Percentiles rank a stretch among this genome's conserved stretches.
Evolutionary conservation across 768 basidiomycete genomes (phyloP).

Genomic region (Kwoniella sp.): DNA sequence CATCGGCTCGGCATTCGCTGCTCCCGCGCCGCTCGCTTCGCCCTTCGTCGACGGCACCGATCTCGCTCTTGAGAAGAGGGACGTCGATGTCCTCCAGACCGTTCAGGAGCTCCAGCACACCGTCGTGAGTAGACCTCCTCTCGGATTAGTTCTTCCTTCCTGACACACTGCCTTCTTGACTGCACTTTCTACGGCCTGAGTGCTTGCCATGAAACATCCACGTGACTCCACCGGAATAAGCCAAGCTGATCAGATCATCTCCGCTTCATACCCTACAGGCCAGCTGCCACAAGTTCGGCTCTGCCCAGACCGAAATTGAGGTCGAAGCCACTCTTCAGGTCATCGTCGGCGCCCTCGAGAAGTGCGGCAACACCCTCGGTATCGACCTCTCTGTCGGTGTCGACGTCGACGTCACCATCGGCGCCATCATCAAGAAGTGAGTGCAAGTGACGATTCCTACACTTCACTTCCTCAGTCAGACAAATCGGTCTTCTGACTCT

Average conservation of each 20-base stretch:
- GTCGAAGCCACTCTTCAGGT: conserved; percentile 15
- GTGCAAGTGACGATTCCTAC: neutral
- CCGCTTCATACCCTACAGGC: neutral
- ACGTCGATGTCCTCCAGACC: conserved; percentile 19
- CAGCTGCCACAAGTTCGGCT: conserved; percentile 6
- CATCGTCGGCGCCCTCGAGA: conserved; percentile 23
- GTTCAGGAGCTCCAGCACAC: conserved; percentile 17
- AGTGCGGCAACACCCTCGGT: conserved; percentile 19
- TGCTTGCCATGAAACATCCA: no score
- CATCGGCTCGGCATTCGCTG: conserved; percentile 24
- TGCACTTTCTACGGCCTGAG: no score
- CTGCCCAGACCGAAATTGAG: conserved; percentile 12
- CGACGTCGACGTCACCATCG: conserved; percentile 15
- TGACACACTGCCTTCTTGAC: no score
- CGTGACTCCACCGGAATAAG: no score
- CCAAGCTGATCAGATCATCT: neutral
- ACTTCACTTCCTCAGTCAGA: neutral
- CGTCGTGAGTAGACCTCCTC: conserved; percentile 13
- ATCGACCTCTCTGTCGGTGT: conserved; percentile 15
- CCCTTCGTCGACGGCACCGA: neutral
- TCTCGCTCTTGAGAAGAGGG: conserved; percentile 17
- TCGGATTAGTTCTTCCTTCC: neutral
- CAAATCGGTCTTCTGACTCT: no score
- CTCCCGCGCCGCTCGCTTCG: conserved; percentile 1
- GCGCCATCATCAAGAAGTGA: conserved; percentile 13